Conservation (phyloP, 2,329 filamentous ascomycete species). For the Diaporthe citri region DNA sequence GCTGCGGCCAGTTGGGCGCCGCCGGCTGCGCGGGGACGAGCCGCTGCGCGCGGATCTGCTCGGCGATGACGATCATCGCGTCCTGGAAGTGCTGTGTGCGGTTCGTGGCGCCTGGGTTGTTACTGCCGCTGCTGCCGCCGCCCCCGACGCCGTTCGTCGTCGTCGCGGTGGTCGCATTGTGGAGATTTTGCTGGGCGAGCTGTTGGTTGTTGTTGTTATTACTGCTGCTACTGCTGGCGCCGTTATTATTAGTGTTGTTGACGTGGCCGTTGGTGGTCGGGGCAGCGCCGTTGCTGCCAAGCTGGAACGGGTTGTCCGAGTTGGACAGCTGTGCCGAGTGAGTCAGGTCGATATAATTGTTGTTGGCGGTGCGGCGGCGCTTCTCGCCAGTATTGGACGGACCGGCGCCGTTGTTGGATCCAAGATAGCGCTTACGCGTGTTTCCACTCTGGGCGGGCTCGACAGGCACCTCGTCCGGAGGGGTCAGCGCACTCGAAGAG, state of each 20-base stretch:
- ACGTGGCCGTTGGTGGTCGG: conserved; percentile 4
- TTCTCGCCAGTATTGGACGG: conserved; percentile 46
- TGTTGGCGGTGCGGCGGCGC: conserved; percentile 49
- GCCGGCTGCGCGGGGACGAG: conserved; percentile 56
- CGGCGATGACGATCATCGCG: conserved; percentile 45
- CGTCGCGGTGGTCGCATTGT: conserved; percentile 22
- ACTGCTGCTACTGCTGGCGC: not conserved
- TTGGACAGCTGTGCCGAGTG: conserved; percentile 38
- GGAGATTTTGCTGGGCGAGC: conserved; percentile 6
- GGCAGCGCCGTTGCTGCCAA: conserved; percentile 20
- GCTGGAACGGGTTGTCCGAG: conserved; percentile 25
- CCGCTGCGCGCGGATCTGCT: conserved; percentile 43
- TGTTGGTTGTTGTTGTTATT: conserved; percentile 26
- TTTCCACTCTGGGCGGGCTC: conserved; percentile 44
- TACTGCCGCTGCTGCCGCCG: not conserved
- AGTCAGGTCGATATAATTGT: conserved; percentile 40
- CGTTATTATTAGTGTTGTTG: not conserved
- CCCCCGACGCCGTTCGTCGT: not conserved
- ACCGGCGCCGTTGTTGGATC: conserved; percentile 35
- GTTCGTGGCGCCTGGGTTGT: conserved; percentile 42
- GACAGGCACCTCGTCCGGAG: conserved; percentile 63
- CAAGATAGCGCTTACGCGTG: conserved; percentile 57
- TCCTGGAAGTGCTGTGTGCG: conserved; percentile 44
- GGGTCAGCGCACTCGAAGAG: conserved; percentile 63
- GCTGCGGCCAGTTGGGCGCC: conserved; percentile 66